These are phyloP conservation scores for Phytopythium kandeliae DNA, from an alignment of 352 stramenopile genomes.

Conservation along the genomic window DNA sequence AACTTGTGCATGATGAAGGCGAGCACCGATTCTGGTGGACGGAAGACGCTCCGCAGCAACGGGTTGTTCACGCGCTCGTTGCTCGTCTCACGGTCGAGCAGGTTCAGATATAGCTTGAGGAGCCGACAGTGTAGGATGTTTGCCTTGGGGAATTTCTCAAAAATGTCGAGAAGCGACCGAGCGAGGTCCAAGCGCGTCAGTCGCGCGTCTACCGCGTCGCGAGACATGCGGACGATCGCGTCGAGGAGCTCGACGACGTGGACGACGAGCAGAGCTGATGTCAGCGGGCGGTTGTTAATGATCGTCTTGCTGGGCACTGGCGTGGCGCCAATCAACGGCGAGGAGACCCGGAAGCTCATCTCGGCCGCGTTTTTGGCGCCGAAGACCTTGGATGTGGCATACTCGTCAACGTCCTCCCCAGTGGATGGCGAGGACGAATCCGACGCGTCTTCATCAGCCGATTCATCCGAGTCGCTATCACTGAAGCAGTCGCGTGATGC, in stretches of 20 bases:
- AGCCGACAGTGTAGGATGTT: conserved; percentile 72
- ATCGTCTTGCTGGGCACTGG: conserved; percentile 34
- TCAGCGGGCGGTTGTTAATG: conserved; percentile 55
- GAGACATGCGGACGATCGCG: conserved; percentile 50
- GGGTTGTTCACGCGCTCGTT: conserved; percentile 72
- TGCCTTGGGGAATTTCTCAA: conserved; percentile 62
- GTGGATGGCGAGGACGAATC: conserved; percentile 2
- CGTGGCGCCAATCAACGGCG: background rate
- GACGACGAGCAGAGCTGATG: conserved; percentile 54
- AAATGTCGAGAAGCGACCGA: conserved; percentile 59
- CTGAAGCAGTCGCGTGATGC: conserved; percentile 70
- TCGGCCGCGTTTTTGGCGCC: conserved; percentile 5
- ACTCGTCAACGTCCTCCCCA: background rate
- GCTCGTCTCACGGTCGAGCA: conserved; percentile 55
- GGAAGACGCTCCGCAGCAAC: conserved; percentile 64
- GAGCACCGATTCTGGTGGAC: conserved; percentile 56
- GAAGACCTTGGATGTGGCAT: background rate
- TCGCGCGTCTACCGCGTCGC: conserved; percentile 48
- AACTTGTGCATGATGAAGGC: conserved; percentile 69
- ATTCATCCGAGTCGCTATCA: conserved; percentile 62
- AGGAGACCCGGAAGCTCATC: conserved; percentile 9
- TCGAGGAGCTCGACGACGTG: conserved; percentile 66
- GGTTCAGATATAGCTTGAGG: conserved; percentile 61
- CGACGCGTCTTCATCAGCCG: conserved; percentile 22
- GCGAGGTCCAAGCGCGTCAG: conserved; percentile 50